Conservation (phyloP, 352 stramenopile genomes). For the Elongisporangium prolatum region DNA sequence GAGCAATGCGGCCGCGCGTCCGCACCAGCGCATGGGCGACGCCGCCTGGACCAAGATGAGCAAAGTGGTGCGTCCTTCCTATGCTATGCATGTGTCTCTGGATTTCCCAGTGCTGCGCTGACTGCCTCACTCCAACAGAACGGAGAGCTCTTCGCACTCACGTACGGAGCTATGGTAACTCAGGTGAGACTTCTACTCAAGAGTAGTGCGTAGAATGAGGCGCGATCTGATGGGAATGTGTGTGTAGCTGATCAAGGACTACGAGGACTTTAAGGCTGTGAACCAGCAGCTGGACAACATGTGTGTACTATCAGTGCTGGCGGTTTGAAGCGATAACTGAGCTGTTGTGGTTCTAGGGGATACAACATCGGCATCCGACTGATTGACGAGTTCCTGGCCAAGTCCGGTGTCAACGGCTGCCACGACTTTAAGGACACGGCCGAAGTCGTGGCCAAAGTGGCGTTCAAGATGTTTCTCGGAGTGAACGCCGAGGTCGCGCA, state of each 20-base stretch:
- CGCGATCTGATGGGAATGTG: neutral
- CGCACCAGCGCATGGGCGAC: conserved; percentile 68
- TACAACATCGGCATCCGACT: conserved; percentile 97
- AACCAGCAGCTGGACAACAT: conserved; percentile 97
- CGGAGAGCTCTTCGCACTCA: conserved; percentile 97
- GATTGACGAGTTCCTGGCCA: conserved; percentile 98
- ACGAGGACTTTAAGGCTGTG: conserved; percentile 92
- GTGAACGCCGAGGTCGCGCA: conserved; percentile 89
- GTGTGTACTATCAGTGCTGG: too few relatives aligned
- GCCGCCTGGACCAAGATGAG: conserved; percentile 91
- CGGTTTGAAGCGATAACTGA: too few relatives aligned
- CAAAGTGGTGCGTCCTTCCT: conserved; percentile 73
- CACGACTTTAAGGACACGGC: conserved; percentile 91
- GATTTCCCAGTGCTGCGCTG: conserved; percentile 2
- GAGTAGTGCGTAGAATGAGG: neutral
- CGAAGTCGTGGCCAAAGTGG: conserved; percentile 94
- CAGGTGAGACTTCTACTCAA: conserved; percentile 36
- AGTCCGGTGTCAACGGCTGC: conserved; percentile 83
- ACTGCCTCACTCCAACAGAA: conserved; percentile 47
- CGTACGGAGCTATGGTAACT: conserved; percentile 96
- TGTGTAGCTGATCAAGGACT: conserved; percentile 92
- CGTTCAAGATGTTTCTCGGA: conserved; percentile 98
- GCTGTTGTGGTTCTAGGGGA: too few relatives aligned
- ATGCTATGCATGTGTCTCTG: neutral
- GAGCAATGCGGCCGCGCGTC: conserved; percentile 23